A percentile compares a stretch with the other conserved stretches of the same genome.
Evolutionary conservation across 2,329 filamentous ascomycete species (phyloP).

Genomic region (Diaporthe amygdali): DNA sequence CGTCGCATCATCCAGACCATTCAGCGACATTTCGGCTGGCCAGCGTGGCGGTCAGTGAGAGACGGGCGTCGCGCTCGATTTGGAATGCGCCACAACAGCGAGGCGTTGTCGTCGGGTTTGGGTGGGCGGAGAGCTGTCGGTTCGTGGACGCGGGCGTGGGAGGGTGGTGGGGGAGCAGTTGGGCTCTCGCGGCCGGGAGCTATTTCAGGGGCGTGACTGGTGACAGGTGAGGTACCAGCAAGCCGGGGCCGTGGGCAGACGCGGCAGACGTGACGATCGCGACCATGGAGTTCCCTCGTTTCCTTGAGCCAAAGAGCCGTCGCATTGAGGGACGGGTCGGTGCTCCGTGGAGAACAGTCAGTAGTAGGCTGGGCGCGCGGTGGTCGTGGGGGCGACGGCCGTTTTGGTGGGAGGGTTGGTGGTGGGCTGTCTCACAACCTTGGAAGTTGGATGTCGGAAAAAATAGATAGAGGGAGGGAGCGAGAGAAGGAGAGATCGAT

Average conservation of each 20-base stretch:
- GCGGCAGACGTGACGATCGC: constrained; percentile 19
- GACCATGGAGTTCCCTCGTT: constrained; percentile 16
- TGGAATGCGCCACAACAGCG: background rate
- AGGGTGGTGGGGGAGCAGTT: constrained; percentile 9
- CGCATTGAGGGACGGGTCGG: background rate
- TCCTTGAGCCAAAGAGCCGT: background rate
- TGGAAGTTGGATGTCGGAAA: background rate
- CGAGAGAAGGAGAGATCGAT: background rate
- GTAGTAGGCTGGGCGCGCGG: background rate
- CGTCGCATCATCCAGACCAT: constrained; percentile 83
- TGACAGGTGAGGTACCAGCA: background rate
- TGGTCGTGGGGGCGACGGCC: background rate
- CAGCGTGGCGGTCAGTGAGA: background rate
- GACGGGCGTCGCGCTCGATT: background rate
- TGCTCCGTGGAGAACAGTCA: too few species aligned
- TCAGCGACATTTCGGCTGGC: constrained; percentile 78
- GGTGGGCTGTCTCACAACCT: background rate
- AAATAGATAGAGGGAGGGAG: background rate
- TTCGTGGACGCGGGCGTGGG: constrained; percentile 4
- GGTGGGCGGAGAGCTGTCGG: background rate
- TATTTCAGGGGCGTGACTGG: constrained; percentile 21
- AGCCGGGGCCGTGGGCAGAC: constrained; percentile 17
- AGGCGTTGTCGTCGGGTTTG: background rate
- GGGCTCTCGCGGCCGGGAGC: constrained; percentile 6
- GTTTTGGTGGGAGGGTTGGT: background rate